Evolutionary conservation across 2,329 filamentous ascomycete species (phyloP).

Genomic region (Trematosphaeria pertusa): DNA sequence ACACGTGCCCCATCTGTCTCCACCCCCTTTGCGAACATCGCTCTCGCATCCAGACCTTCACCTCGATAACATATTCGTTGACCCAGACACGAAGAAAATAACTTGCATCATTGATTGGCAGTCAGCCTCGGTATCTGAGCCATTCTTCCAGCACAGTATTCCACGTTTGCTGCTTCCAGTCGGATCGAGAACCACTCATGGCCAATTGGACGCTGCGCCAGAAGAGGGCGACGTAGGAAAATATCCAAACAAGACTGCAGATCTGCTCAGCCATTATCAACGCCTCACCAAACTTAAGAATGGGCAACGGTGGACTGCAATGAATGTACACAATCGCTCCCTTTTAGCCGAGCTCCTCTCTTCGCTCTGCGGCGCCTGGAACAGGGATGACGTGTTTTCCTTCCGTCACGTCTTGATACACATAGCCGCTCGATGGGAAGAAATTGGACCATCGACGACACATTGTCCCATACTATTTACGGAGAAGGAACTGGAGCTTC

Average conservation of each 20-base stretch:
- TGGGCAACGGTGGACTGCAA: not conserved
- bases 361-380: slow-evolving; percentile 4
- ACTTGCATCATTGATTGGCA: slow-evolving; percentile 12
- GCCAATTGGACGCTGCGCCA: not conserved
- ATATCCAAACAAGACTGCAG: not conserved
- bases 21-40: not conserved
- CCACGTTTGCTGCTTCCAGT: slow-evolving; percentile 7
- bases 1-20: not conserved
- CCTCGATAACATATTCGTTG: slow-evolving; percentile 10
- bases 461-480: slow-evolving; percentile 10
- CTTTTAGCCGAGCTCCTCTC: slow-evolving; percentile 1
- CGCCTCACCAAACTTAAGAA: not conserved
- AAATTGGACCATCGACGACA: slow-evolving; percentile 4
- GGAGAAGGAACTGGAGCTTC: slow-evolving; percentile 9
- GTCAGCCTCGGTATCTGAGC: slow-evolving; percentile 2
- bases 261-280: slow-evolving; percentile 4
- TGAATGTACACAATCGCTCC: not conserved
- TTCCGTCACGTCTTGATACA: slow-evolving; percentile 5
- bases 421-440: slow-evolving; percentile 8
- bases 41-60: slow-evolving; percentile 6
- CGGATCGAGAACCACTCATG: not conserved
- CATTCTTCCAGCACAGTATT: slow-evolving; percentile 7
- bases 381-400: slow-evolving; percentile 4
- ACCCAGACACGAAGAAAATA: slow-evolving; percentile 8
- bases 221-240: no score